Base-by-base conservation (phyloP, 805 yeast genomes). In the Yamadazyma sp. region DNA sequence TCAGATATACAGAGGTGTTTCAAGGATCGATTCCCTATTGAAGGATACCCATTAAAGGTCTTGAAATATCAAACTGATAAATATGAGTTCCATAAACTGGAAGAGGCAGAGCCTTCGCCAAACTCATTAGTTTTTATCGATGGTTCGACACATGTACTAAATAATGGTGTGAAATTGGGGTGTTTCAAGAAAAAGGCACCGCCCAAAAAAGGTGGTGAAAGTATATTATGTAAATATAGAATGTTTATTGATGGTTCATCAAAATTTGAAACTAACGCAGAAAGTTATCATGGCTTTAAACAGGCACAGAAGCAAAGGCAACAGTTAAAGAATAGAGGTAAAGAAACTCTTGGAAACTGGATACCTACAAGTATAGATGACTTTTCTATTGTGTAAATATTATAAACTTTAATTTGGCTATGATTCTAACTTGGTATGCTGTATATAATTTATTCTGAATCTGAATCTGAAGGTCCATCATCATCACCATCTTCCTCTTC, bases 121-220 rank as follows among this genome's bases (percentile, higher is more conserved):
- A 33, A 60, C 11, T 56, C 66, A 4, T 36, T 66, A 11, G 44
- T 62, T 7, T 47, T 58, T 29, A 42, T 61, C 7, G 36, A 42
- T 2, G 44, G 50, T 5, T 36, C 43, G 9, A 33, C 49, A 1
- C 72, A 75, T 39, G 65, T 73, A 1, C 55, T 81, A 9, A 66
- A 75, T 27, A 73, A 74, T 44, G 87, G 86, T 0, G 75, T 80
- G 4, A 76, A 70, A 40, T 77, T 77, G 42, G 89, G 91, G 0
- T 66, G 69, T 14, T 66, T 53, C 36, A 41, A 67, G 1, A 78
- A 75, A 44, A 69, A 58, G 24, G 60, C 57, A 30, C 67, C 69
- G 0, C 63, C 80, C 0, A 55, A 68, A 24, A 51, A 48, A 12
- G 63, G 69, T 11, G 77, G 78, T 5, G 68, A 62, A 19, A 66